Percentiles rank a stretch among this genome's conserved stretches.
Conservation (phyloP, 2,329 filamentous ascomycete species). For the Paracoccidioides brasiliensis region DNA sequence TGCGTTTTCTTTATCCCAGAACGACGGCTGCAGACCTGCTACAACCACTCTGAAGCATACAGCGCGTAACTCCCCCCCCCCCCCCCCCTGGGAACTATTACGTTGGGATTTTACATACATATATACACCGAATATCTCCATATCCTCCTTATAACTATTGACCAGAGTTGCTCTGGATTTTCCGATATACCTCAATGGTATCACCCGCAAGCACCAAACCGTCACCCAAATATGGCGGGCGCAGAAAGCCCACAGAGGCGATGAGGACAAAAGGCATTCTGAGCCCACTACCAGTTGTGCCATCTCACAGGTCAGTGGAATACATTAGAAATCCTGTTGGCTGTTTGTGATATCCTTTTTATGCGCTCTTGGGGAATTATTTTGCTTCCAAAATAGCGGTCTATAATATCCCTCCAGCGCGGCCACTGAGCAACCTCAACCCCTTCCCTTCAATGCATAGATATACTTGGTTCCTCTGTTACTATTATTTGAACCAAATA, state of each 20-base stretch:
- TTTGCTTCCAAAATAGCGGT: neutral
- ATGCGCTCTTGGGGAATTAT: neutral
- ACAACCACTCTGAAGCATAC: neutral
- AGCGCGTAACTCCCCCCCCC: no score
- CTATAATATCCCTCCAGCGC: neutral
- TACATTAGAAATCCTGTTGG: neutral
- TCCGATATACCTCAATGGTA: neutral
- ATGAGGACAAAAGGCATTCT: neutral
- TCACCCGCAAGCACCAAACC: neutral
- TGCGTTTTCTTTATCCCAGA: neutral
- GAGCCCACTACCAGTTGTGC: constrained; percentile 8
- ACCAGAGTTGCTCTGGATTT: no score
- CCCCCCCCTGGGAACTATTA: neutral
- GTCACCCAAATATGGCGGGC: neutral
- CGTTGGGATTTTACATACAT: no score
- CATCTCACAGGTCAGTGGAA: constrained; percentile 7
- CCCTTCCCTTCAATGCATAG: no score
- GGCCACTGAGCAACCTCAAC: neutral
- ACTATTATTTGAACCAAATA: neutral
- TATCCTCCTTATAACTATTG: no score
- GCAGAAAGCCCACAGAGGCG: neutral
- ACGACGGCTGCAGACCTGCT: neutral
- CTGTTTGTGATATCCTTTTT: neutral
- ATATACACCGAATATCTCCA: no score
- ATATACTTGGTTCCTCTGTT: neutral